These are phyloP conservation scores for Pestalotiopsis sp. DNA, from an alignment of 2,329 filamentous ascomycete genomes.

Conservation along the genomic window DNA sequence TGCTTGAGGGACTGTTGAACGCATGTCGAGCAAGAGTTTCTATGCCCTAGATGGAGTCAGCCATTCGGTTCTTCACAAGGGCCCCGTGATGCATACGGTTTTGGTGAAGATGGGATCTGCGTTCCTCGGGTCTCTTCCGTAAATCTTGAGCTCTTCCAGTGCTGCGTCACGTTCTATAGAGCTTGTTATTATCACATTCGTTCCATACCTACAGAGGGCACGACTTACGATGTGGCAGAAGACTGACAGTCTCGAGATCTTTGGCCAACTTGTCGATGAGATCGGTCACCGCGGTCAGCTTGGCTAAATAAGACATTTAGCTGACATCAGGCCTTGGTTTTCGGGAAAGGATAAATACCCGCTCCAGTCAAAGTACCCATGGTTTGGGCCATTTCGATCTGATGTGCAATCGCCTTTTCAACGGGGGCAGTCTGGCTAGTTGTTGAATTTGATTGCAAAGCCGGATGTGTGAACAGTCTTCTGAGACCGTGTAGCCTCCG, in stretches of 20 bases:
- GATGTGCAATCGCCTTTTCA: background rate
- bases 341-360: conserved; percentile 7
- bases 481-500: background rate
- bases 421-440: background rate
- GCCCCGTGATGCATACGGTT: conserved; percentile 51
- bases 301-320: conserved; percentile 12
- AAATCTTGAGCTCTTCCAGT: conserved; percentile 73
- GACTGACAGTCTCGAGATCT: conserved; percentile 14
- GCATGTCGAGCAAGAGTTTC: conserved; percentile 71
- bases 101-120: conserved; percentile 85
- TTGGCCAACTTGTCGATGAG: conserved; percentile 15
- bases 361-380: conserved; percentile 15
- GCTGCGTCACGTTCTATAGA: conserved; percentile 61
- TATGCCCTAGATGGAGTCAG: conserved; percentile 63
- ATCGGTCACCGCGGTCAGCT: conserved; percentile 15
- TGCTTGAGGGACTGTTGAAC: conserved; percentile 65
- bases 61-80: background rate
- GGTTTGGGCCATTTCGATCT: conserved; percentile 11
- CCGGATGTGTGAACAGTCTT: background rate
- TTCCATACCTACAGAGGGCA: conserved; percentile 6
- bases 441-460: background rate
- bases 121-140: conserved; percentile 71
- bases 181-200: conserved; percentile 12
- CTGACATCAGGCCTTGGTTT: background rate
- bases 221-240: conserved; percentile 48